Percentiles rank a stretch among this genome's conserved stretches.
These are phyloP conservation scores for Silene coronaria DNA, from an alignment of 179 eudicot species.

Conservation along the genomic window DNA sequence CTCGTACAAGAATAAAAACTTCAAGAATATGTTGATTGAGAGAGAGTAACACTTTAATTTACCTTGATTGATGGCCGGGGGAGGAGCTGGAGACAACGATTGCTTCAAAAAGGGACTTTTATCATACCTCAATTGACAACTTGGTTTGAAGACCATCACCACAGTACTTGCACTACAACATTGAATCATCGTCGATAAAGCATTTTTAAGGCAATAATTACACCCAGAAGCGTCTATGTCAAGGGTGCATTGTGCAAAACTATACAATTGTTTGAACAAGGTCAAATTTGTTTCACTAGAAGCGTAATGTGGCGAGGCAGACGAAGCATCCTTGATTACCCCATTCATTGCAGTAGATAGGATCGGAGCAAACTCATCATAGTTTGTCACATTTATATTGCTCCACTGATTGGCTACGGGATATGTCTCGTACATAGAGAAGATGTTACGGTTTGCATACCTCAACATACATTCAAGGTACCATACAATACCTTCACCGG, in stretches of 20 bases:
- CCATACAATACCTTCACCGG: conserved; percentile 15
- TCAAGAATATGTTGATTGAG: too few relatives aligned
- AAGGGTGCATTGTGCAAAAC: conserved; percentile 22
- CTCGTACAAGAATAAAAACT: too few relatives aligned
- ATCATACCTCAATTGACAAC: conserved; percentile 21
- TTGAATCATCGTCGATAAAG: background rate
- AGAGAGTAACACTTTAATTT: too few relatives aligned
- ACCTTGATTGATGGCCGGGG: too few relatives aligned
- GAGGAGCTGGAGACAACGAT: too few relatives aligned
- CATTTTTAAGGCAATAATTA: background rate
- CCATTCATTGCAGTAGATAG: background rate
- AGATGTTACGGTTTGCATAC: conserved; percentile 23
- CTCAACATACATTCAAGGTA: conserved; percentile 25
- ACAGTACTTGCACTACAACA: background rate
- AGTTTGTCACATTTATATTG: background rate
- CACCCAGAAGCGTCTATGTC: conserved; percentile 8
- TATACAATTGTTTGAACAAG: background rate
- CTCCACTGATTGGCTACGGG: too few relatives aligned
- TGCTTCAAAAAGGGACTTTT: background rate
- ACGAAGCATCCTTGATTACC: conserved; percentile 12
- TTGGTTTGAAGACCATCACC: background rate
- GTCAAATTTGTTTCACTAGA: conserved; percentile 6
- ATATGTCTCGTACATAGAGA: conserved; percentile 7
- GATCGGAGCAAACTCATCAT: background rate
- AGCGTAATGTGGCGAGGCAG: background rate